Evolutionary conservation across 2,329 filamentous ascomycete species (phyloP).

Genomic region (Conoideocrella luteorostrata): DNA sequence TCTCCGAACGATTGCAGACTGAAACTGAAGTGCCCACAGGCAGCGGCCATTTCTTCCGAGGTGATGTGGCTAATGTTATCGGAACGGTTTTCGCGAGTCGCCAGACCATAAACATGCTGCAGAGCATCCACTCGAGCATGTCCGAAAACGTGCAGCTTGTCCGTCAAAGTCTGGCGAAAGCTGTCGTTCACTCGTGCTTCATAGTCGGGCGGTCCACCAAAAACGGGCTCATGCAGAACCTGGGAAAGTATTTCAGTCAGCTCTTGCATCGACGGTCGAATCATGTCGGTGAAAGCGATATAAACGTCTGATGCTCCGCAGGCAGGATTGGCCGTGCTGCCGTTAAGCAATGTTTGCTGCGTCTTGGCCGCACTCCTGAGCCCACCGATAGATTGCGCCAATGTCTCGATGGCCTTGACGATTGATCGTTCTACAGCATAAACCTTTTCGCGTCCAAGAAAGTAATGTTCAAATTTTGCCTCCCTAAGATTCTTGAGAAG

Average conservation of each 20-base stretch:
- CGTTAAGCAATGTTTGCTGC: constrained; percentile 70
- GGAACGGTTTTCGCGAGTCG: constrained; percentile 55
- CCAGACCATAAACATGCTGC: constrained; percentile 66
- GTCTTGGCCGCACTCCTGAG: constrained; percentile 78
- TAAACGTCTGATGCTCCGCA: constrained; percentile 64
- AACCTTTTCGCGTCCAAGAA: constrained; percentile 67
- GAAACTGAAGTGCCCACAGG: constrained; percentile 88
- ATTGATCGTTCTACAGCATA: constrained; percentile 70
- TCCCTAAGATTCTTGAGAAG: constrained; percentile 68
- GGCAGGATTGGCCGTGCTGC: not conserved
- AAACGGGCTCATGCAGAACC: constrained; percentile 76
- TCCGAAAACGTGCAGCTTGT: constrained; percentile 69
- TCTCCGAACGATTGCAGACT: constrained; percentile 81
- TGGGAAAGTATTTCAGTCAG: constrained; percentile 76
- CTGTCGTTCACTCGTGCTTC: constrained; percentile 60
- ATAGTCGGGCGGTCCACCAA: constrained; percentile 32
- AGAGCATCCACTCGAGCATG: constrained; percentile 66
- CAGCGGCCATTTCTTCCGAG: constrained; percentile 86
- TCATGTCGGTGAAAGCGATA: constrained; percentile 72
- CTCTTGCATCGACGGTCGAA: constrained; percentile 87
- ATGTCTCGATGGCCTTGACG: constrained; percentile 71
- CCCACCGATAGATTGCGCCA: constrained; percentile 80
- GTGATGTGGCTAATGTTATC: constrained; percentile 72
- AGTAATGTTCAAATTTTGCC: constrained; percentile 77
- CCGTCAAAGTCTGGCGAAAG: constrained; percentile 67